Conservation (phyloP, 345 rosid species). For the Hibiscus trionum region DNA sequence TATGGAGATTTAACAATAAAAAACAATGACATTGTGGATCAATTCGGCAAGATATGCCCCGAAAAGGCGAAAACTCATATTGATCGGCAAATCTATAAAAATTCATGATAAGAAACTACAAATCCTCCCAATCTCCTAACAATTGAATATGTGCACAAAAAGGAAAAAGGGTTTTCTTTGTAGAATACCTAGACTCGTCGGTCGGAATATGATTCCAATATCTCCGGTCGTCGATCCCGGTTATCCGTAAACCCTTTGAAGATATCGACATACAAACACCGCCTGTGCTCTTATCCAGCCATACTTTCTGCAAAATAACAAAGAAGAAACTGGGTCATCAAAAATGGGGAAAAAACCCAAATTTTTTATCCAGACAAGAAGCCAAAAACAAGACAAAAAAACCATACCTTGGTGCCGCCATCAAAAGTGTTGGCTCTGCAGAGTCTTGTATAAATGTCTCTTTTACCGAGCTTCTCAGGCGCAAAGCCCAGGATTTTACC, state of each 20-base stretch:
- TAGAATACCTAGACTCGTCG: conserved; percentile 75
- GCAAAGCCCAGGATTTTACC: conserved; percentile 41
- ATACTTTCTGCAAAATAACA: conserved; percentile 46
- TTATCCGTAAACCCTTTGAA: conserved; percentile 61
- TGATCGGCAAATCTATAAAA: conserved; percentile 21
- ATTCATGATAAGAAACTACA: conserved; percentile 18
- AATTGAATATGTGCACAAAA: not conserved
- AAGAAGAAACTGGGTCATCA: too few species aligned
- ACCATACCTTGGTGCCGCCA: conserved; percentile 62
- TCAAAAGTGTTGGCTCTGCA: conserved; percentile 57
- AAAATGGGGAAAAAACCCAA: not conserved
- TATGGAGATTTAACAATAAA: conserved; percentile 1
- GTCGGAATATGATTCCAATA: conserved; percentile 80
- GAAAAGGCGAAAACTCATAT: conserved; percentile 6
- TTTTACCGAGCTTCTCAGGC: conserved; percentile 38
- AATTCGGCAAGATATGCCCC: conserved; percentile 20
- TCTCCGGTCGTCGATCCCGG: conserved; percentile 88
- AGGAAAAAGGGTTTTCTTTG: not conserved
- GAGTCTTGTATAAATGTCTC: conserved; percentile 62
- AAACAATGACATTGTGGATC: conserved; percentile 20
- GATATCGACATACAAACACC: conserved; percentile 63
- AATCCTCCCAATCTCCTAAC: conserved; percentile 5
- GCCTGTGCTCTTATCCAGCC: conserved; percentile 73
- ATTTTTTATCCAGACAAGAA: not conserved
- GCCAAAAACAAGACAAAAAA: not conserved